A percentile compares a stretch with the other conserved stretches of the same genome.
These are phyloP conservation scores for Olyra latifolia DNA, from an alignment of 176 grass and related monocot genomes.

Conservation along the genomic window DNA sequence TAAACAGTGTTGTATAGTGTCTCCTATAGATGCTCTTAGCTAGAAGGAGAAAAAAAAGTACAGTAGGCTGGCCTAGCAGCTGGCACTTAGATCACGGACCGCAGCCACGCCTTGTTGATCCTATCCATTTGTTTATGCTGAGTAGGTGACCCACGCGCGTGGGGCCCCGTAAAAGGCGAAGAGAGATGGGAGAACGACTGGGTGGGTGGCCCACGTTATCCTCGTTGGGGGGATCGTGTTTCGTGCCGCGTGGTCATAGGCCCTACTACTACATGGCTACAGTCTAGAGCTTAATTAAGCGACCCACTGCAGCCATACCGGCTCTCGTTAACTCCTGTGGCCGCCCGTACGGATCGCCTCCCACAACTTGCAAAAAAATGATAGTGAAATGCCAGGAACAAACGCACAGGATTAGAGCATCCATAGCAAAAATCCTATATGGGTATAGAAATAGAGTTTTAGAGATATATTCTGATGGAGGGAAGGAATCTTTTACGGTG, in stretches of 20 bases:
- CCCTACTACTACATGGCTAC: neutral
- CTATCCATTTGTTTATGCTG: neutral
- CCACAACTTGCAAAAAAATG: neutral
- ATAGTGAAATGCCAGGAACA: neutral
- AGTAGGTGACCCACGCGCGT: neutral
- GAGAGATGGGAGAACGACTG: neutral
- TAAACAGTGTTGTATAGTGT: too few species aligned
- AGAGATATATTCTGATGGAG: too few species aligned
- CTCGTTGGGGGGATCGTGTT: neutral
- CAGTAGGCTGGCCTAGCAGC: neutral
- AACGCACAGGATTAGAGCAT: neutral
- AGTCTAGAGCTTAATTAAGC: neutral
- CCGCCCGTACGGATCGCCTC: neutral
- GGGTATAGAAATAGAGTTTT: too few species aligned
- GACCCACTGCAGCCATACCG: neutral
- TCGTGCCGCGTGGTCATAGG: neutral
- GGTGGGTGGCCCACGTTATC: conserved; percentile 20
- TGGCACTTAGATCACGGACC: neutral
- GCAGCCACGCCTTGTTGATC: neutral
- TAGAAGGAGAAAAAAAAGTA: neutral
- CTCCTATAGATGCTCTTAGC: too few species aligned
- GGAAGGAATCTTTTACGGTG: too few species aligned
- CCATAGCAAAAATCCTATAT: too few species aligned
- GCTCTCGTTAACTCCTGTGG: neutral
- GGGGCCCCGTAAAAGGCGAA: neutral